Percentiles rank a stretch among this genome's conserved stretches.
phyloP scores from a whole-genome alignment of 257 asterid genomes.

The Cinchona pubescens region DNA sequence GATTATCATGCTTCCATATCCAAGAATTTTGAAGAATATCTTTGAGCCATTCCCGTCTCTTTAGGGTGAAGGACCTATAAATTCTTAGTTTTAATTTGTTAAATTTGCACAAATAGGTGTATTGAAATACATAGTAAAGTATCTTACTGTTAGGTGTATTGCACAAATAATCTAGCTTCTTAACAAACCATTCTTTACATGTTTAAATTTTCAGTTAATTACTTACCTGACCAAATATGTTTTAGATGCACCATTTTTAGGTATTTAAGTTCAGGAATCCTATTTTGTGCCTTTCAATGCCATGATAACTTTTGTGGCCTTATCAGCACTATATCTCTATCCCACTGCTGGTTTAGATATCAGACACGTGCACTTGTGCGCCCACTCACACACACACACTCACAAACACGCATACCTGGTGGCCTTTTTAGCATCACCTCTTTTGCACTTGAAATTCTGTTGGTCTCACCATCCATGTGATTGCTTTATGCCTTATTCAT shows the following conservation, averaged over 20 bases:
- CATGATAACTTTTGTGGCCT: neutral
- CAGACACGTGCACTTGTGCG: too few relatives aligned
- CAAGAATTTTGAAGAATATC: neutral
- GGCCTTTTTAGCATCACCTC: neutral
- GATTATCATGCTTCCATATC: neutral
- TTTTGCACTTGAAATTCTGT: too few relatives aligned
- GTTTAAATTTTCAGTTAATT: neutral
- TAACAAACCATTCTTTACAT: neutral
- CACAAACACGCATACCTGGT: too few relatives aligned
- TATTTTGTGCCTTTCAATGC: neutral
- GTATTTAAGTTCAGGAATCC: too few relatives aligned
- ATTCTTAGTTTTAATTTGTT: neutral
- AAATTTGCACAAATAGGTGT: too few relatives aligned
- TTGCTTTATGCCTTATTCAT: neutral
- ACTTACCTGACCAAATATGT: neutral
- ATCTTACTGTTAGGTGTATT: too few relatives aligned
- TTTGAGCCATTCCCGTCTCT: neutral
- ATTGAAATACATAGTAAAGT: too few relatives aligned
- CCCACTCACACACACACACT: too few relatives aligned
- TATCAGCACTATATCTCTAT: too few relatives aligned
- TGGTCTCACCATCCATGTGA: slow-evolving; percentile 1
- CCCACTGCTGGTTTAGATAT: neutral
- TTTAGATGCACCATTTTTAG: too few relatives aligned
- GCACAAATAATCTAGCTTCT: neutral
- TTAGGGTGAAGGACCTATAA: neutral